Percentiles rank a stretch among this genome's conserved stretches.
Conservation (phyloP, 164 flowering plant genomes). For the Buxus sempervirens region DNA sequence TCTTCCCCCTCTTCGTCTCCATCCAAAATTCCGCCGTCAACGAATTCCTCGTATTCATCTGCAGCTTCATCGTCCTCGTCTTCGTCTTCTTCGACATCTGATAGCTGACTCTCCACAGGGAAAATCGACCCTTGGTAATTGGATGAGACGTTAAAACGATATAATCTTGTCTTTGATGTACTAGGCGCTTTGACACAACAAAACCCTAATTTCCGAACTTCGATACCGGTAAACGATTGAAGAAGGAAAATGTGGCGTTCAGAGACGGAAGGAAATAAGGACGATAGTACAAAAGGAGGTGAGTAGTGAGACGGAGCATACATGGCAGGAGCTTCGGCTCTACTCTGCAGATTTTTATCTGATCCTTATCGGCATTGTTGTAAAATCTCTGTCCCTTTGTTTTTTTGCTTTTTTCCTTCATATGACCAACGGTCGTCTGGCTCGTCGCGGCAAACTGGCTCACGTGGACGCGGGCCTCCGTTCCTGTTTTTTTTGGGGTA, state of each 20-base stretch:
- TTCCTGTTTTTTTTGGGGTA: too few relatives aligned
- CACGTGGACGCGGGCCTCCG: too few relatives aligned
- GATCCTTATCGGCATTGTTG: background rate
- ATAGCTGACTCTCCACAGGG: constrained; percentile 22
- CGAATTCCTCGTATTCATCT: constrained; percentile 22
- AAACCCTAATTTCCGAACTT: constrained; percentile 20
- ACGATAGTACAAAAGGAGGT: background rate
- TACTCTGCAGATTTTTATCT: background rate
- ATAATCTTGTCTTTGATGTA: constrained; percentile 6
- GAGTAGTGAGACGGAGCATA: background rate
- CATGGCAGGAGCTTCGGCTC: constrained; percentile 8
- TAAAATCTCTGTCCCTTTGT: too few relatives aligned
- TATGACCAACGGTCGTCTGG: too few relatives aligned
- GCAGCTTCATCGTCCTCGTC: constrained; percentile 32
- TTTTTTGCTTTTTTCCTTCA: too few relatives aligned
- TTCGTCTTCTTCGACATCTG: constrained; percentile 35
- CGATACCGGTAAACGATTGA: background rate
- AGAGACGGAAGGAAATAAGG: background rate
- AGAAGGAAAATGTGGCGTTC: background rate
- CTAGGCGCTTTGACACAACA: constrained; percentile 18
- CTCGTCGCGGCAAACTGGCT: too few relatives aligned
- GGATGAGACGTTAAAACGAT: background rate
- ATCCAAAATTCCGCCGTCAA: constrained; percentile 10
- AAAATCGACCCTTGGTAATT: constrained; percentile 20
- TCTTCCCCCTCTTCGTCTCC: constrained; percentile 23